Conservation (phyloP, 352 stramenopile genomes). For the Globisporangium spiculum region DNA sequence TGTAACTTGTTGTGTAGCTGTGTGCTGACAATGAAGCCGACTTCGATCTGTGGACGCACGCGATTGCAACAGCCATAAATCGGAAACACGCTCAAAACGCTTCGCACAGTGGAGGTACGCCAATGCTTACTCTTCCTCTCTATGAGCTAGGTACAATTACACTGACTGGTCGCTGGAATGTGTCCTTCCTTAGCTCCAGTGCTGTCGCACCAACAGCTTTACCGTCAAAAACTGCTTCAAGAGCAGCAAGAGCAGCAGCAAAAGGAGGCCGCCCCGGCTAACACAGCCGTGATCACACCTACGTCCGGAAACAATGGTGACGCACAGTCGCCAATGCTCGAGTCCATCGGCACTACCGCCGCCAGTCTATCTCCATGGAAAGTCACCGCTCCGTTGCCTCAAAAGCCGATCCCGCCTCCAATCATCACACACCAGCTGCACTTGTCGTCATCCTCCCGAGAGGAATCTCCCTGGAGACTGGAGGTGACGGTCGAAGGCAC, state of each 20-base stretch:
- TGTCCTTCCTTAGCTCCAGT: conserved; percentile 22
- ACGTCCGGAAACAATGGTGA: neutral
- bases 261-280: neutral
- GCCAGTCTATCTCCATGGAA: neutral
- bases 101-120: conserved; percentile 16
- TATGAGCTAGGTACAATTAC: neutral
- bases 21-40: conserved; percentile 74
- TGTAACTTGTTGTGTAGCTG: conserved; percentile 28
- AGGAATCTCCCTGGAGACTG: conserved; percentile 44
- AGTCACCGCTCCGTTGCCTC: neutral
- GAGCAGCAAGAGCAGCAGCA: conserved; percentile 35
- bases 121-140: neutral
- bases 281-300: conserved; percentile 15
- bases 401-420: conserved; percentile 24
- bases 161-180: neutral
- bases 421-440: conserved; percentile 19
- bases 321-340: neutral
- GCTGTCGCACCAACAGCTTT: conserved; percentile 73
- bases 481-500: conserved; percentile 56
- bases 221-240: conserved; percentile 65
- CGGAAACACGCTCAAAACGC: conserved; percentile 49
- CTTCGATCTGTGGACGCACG: conserved; percentile 77
- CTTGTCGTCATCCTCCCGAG: neutral
- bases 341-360: neutral
- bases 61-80: conserved; percentile 76